These are phyloP conservation scores for Cenchrus fungigraminus DNA, from an alignment of 176 grass and related monocot genomes.

Conservation along the genomic window DNA sequence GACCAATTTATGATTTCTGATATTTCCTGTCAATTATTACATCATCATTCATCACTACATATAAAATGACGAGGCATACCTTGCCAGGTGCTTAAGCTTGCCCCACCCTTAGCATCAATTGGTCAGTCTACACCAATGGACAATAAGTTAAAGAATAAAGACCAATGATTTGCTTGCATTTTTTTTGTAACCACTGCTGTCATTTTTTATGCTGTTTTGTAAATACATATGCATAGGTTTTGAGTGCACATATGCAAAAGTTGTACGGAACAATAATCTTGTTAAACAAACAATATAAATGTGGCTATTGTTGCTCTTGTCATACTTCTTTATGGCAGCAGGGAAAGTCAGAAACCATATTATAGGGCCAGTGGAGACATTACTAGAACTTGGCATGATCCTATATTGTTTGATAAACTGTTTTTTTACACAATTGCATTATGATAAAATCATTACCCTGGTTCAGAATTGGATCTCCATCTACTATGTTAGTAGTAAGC, in stretches of 20 bases:
- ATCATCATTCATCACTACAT: too few species aligned
- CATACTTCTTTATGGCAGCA: background rate
- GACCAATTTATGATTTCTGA: background rate
- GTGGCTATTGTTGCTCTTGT: background rate
- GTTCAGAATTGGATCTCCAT: background rate
- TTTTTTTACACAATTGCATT: background rate
- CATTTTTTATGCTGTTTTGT: background rate
- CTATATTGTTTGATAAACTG: background rate
- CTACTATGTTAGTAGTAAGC: conserved; percentile 10
- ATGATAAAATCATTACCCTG: background rate
- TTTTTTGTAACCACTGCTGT: background rate
- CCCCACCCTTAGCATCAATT: background rate
- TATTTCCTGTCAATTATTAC: background rate
- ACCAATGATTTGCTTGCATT: background rate
- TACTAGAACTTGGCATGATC: background rate
- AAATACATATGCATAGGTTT: background rate
- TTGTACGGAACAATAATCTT: background rate
- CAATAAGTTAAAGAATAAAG: background rate
- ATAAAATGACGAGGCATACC: background rate
- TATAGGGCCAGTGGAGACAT: background rate
- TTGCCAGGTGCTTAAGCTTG: background rate
- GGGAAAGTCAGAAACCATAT: background rate
- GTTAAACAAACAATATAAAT: background rate
- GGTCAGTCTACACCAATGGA: background rate
- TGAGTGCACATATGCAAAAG: background rate